Percentiles rank a stretch among this genome's conserved stretches.
These are phyloP conservation scores for Kwoniella sp. DNA, from an alignment of 768 basidiomycete genomes.

Conservation along the genomic window DNA sequence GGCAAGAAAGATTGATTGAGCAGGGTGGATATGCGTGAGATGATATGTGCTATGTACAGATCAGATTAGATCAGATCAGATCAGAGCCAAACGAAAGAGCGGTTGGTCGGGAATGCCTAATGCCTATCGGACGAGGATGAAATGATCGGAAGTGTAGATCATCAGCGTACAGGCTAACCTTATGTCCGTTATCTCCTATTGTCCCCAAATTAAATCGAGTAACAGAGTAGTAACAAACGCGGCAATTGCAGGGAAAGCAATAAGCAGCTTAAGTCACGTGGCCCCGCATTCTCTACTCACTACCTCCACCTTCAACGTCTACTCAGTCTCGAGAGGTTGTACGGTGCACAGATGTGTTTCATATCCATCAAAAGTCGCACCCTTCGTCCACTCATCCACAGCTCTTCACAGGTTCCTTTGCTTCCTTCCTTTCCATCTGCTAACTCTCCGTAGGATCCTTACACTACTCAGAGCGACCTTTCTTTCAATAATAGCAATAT, in stretches of 20 bases:
- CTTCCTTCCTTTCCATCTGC: too few relatives aligned
- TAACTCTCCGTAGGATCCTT: too few relatives aligned
- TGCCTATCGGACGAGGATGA: neutral
- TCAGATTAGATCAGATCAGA: too few relatives aligned
- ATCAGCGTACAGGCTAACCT: neutral
- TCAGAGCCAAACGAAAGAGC: neutral
- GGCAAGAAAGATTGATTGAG: neutral
- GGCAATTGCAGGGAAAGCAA: neutral
- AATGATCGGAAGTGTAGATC: neutral
- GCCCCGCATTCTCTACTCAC: constrained; percentile 9
- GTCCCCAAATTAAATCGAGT: constrained; percentile 11
- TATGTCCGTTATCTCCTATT: constrained; percentile 1
- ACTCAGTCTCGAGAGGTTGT: neutral
- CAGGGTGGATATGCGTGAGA: neutral
- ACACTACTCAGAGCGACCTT: too few relatives aligned
- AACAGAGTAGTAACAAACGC: neutral
- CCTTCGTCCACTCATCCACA: too few relatives aligned
- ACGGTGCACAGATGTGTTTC: neutral
- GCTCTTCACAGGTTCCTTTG: too few relatives aligned
- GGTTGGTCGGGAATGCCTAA: neutral
- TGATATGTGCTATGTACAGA: too few relatives aligned
- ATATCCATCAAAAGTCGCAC: too few relatives aligned
- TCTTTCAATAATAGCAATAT: too few relatives aligned
- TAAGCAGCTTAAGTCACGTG: neutral
- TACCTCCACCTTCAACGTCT: constrained; percentile 12